phyloP scores from a whole-genome alignment of 495 filamentous ascomycete species.

The Penicillium parvum region DNA sequence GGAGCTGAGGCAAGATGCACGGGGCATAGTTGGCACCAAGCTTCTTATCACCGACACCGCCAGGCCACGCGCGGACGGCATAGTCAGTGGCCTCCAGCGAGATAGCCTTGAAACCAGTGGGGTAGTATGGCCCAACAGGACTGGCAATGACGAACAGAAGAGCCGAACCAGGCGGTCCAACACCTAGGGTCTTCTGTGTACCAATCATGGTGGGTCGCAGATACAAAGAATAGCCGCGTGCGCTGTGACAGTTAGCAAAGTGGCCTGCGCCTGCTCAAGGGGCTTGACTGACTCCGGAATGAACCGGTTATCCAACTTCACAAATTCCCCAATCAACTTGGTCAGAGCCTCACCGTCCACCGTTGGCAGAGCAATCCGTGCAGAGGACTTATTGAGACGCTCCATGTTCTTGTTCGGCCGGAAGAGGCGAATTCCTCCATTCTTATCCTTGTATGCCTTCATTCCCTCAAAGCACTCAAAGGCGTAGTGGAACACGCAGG shows the following conservation, averaged over 20 bases:
- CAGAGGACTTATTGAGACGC: constrained; percentile 81
- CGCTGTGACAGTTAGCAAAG: constrained; percentile 29
- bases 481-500: constrained; percentile 97
- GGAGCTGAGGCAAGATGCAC: constrained; percentile 86
- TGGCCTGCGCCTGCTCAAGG: neutral
- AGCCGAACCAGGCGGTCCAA: constrained; percentile 85
- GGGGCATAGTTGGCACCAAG: constrained; percentile 97
- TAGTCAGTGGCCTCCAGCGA: constrained; percentile 90
- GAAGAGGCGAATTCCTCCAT: constrained; percentile 77
- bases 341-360: constrained; percentile 68
- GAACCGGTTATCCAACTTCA: constrained; percentile 77
- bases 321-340: constrained; percentile 74
- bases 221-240: constrained; percentile 86
- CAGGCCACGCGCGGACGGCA: constrained; percentile 95
- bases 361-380: constrained; percentile 86
- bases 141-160: constrained; percentile 92
- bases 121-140: constrained; percentile 96
- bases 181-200: constrained; percentile 87
- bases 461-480: constrained; percentile 98
- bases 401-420: constrained; percentile 96
- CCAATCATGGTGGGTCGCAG: constrained; percentile 95
- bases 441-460: constrained; percentile 89
- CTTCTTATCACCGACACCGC: constrained; percentile 95
- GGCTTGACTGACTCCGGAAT: constrained; percentile 61
- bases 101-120: constrained; percentile 94